Evolutionary conservation across 441 rosid genomes (phyloP).

Genomic region (Erodium chrysanthum): DNA sequence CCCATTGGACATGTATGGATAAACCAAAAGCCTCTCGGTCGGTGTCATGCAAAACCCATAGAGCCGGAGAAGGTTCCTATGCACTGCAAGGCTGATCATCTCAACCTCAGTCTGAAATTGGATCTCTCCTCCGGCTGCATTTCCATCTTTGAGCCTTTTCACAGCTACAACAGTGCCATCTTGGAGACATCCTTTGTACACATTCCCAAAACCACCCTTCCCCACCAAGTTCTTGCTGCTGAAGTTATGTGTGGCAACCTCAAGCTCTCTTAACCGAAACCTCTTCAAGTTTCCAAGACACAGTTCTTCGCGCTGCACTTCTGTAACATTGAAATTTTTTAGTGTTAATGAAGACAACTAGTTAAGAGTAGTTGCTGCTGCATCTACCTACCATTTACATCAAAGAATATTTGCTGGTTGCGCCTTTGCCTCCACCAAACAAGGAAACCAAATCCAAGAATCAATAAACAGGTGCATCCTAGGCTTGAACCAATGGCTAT

Average conservation of each 20-base stretch:
- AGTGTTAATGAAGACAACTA: background rate
- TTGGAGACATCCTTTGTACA: constrained; percentile 68
- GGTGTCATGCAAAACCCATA: constrained; percentile 76
- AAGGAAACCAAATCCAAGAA: constrained; percentile 52
- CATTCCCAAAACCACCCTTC: constrained; percentile 88
- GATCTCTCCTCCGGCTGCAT: constrained; percentile 71
- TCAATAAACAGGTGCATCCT: constrained; percentile 46
- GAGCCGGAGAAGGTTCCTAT: constrained; percentile 73
- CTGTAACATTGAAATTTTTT: constrained; percentile 25
- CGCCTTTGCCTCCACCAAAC: constrained; percentile 83
- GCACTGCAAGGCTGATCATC: constrained; percentile 95
- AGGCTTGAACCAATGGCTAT: constrained; percentile 64
- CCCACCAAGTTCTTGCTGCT: constrained; percentile 73
- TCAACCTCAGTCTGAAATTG: constrained; percentile 96
- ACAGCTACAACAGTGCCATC: constrained; percentile 83
- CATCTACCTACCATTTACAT: constrained; percentile 58
- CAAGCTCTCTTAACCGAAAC: constrained; percentile 73
- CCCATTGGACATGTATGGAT: constrained; percentile 91
- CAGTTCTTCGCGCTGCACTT: constrained; percentile 53
- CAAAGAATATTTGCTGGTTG: constrained; percentile 56
- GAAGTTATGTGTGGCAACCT: constrained; percentile 64
- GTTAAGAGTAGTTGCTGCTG: background rate
- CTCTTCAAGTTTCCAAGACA: constrained; percentile 77
- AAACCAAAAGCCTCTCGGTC: constrained; percentile 75
- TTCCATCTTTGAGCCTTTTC: constrained; percentile 83